Base-by-base conservation (phyloP, 1,284 basidiomycete species). In the Cutaneotrichosporon sp. region DNA sequence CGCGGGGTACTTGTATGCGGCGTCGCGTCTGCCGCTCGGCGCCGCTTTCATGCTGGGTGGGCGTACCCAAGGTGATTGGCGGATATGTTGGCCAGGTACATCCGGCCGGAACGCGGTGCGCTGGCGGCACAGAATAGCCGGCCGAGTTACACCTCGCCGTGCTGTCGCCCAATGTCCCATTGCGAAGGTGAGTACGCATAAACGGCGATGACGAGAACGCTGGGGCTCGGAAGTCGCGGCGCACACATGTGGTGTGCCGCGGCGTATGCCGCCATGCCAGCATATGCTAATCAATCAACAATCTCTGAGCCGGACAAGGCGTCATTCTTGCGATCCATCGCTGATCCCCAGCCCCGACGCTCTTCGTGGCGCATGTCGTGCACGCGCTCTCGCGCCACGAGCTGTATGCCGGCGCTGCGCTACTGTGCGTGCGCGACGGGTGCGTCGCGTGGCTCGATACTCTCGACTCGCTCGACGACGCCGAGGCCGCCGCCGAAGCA, bases 381-480 rank as follows among this genome's bases (percentile, higher is more conserved):
- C 86, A 83, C 65, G 84, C 87, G 0, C 64, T 77, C n/a, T 79
- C 78, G 10, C 76, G 83, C 13, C 77, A 77, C 0, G 60, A 76
- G 43, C 83, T 84, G 63, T 76, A 79, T 51, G 79, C 82, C 36
- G 75, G 82, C 33, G 80, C 83, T 1, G 81, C 82, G 55, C 75
- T 90, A 20, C 66, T 92, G 17, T 80, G 78, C 17, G 81, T 91
- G 20, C 77, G 75, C 44, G 65, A 77, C 1, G 88, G 88, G 2
- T 74, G 79, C 43, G 85, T 90, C 42, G 79, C 80, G 23, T 89
- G 86, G 83, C 72, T 88, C 46, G 80, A 82, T 46, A 12, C 15
- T 12, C 17, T 55, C 8, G 23, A 30, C n/a, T 14, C 39, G 4
- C 30, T 46, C 13, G 34, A 26, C 4, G 70, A 79, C 43, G 69